These are phyloP conservation scores for Lipomyces lipofer DNA, from an alignment of 805 yeast species.

Conservation along the genomic window DNA sequence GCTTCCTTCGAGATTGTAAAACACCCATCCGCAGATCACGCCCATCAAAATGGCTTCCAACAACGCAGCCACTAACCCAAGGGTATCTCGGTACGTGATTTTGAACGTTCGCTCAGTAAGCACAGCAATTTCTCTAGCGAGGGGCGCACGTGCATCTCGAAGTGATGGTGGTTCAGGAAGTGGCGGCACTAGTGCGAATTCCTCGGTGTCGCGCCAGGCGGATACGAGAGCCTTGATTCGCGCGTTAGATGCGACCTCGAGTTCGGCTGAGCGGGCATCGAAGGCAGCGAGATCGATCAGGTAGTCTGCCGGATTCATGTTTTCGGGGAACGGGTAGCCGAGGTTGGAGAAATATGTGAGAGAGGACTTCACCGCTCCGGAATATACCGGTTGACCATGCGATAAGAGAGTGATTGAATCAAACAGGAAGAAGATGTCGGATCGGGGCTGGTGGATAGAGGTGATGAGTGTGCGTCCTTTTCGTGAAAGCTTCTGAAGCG, in stretches of 20 bases:
- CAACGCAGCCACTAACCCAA: conserved; percentile 49
- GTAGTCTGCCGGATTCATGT: conserved; percentile 63
- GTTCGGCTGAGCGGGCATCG: conserved; percentile 48
- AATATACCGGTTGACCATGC: conserved; percentile 53
- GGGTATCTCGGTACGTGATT: conserved; percentile 53
- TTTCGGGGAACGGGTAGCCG: conserved; percentile 49
- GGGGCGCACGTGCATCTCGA: conserved; percentile 43
- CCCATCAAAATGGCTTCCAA: conserved; percentile 57
- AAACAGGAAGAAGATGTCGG: conserved; percentile 68
- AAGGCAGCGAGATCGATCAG: conserved; percentile 58
- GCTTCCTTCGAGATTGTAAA: conserved; percentile 52
- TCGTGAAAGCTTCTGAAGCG: conserved; percentile 58
- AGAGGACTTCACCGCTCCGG: conserved; percentile 49
- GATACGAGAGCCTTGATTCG: conserved; percentile 42
- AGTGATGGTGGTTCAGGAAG: conserved; percentile 21
- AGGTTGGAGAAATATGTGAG: conserved; percentile 52
- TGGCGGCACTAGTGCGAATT: background rate
- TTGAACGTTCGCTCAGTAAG: conserved; percentile 49
- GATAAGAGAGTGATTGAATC: conserved; percentile 70
- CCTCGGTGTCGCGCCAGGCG: conserved; percentile 41
- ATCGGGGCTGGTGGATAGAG: conserved; percentile 82
- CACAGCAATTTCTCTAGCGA: conserved; percentile 47
- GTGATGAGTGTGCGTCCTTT: conserved; percentile 69
- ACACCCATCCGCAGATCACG: conserved; percentile 73
- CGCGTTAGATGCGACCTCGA: conserved; percentile 41